Conservation (phyloP, 306 rosid species). For the Mimosa bimucronata region DNA sequence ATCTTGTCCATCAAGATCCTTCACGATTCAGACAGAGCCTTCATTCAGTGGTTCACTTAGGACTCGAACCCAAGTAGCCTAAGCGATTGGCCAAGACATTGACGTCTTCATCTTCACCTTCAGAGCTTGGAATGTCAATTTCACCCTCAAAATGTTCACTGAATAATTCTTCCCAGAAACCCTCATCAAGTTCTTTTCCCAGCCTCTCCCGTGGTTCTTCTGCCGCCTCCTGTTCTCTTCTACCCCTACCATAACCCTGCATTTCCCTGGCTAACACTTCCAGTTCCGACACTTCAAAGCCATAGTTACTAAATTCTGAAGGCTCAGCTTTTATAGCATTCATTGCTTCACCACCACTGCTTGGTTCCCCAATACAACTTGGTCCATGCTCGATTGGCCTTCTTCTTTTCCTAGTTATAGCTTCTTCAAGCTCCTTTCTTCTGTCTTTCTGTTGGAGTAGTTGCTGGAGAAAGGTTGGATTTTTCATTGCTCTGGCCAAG, state of each 20-base stretch:
- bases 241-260: conserved; percentile 63
- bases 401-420: conserved; percentile 68
- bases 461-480: conserved; percentile 67
- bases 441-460: conserved; percentile 63
- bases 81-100: conserved; percentile 51
- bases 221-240: conserved; percentile 43
- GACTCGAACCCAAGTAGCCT: conserved; percentile 61
- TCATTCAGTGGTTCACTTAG: conserved; percentile 41
- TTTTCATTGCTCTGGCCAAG: conserved; percentile 81
- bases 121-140: conserved; percentile 35
- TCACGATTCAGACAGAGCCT: conserved; percentile 27
- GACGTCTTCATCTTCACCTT: conserved; percentile 56
- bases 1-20: conserved; percentile 40
- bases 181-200: conserved; percentile 67
- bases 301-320: conserved; percentile 48
- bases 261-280: conserved; percentile 83
- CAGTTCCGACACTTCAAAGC: conserved; percentile 67
- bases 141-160: conserved; percentile 46
- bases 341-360: conserved; percentile 26
- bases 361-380: conserved; percentile 36
- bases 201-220: conserved; percentile 47
- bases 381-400: conserved; percentile 66
- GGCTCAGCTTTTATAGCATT: conserved; percentile 57
- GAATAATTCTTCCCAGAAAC: conserved; percentile 55
- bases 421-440: conserved; percentile 62